Base-by-base conservation (phyloP, 2,329 filamentous ascomycete species). In the Immersiporthe knoxdaviesiana region DNA sequence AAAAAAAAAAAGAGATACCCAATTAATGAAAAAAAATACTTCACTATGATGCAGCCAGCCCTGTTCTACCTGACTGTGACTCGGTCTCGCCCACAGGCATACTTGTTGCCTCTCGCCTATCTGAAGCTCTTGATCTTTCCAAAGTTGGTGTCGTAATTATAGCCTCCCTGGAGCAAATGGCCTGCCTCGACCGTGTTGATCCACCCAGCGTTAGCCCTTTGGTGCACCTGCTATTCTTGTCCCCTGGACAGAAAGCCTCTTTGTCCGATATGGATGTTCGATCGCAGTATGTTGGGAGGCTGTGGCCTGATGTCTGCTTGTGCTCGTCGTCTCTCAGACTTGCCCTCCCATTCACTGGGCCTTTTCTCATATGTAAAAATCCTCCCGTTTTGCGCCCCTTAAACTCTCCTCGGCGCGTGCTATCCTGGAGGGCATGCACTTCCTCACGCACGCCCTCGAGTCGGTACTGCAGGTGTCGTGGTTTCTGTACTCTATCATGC, bases 401-500 rank as follows among this genome's bases (percentile, higher is more conserved):
- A 18, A 3, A 16, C 11, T 32, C 18, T 59, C n/a, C 56, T 60
- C 35, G 30, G 10, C 59, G n/a, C n/a, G 32, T 21, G 35, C 37
- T 24, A 2, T 7, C 14, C 16, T 50, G 16, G 14, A 41, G 39
- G 61, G 61, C 61, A 63, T 63, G 41, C 61, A 63, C 14, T 2
- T 63, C 41, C 61, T 32, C 39, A 63, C 61, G 18, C 61, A 63
- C 10, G n/a, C 41, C 24, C 61, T 47, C 24, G 61, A 50, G 16
- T 50, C 41, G 39, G n/a, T 32, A 14, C 39, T 47, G 39, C 61
- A 63, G 2, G 61, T 63, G 3, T 63, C 61, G 27, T 63, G 18
- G 61, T 63, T 63, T 27, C 61, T 24, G 41, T 47, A 63, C 24
- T 63, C 24, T 14, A 30, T 10, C 61, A 63, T 50, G 14, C 61